These are phyloP conservation scores for Inga oerstediana DNA, from an alignment of 306 rosid species.

Conservation along the genomic window DNA sequence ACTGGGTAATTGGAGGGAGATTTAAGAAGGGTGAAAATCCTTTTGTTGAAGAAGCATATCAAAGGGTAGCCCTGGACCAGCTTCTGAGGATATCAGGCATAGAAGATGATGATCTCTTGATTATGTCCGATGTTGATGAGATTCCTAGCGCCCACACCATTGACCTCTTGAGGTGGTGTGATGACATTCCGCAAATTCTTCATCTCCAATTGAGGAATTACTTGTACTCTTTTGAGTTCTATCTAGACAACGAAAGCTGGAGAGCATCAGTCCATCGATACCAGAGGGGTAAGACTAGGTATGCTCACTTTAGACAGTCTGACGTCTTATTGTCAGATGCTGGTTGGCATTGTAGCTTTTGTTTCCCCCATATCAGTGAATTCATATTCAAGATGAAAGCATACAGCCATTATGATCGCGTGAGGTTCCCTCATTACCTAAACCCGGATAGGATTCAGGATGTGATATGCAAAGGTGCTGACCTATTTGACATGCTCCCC, in stretches of 20 bases:
- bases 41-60: constrained; percentile 83
- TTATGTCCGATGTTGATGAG: constrained; percentile 92
- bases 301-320: constrained; percentile 74
- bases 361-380: constrained; percentile 70
- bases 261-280: constrained; percentile 73
- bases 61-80: constrained; percentile 72
- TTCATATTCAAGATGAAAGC: constrained; percentile 89
- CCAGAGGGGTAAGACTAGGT: constrained; percentile 57
- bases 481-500: constrained; percentile 86
- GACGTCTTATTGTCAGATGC: constrained; percentile 65
- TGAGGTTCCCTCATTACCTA: constrained; percentile 75
- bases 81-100: constrained; percentile 75
- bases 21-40: constrained; percentile 78
- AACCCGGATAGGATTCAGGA: constrained; percentile 68
- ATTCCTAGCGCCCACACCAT: constrained; percentile 91
- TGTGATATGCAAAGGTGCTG: constrained; percentile 68
- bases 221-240: constrained; percentile 81
- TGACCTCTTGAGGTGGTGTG: constrained; percentile 87
- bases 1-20: constrained; percentile 66
- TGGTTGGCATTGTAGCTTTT: constrained; percentile 93
- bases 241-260: constrained; percentile 69
- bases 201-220: constrained; percentile 77
- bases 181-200: constrained; percentile 63
- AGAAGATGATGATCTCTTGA: constrained; percentile 78
- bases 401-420: constrained; percentile 76